A percentile compares a stretch with the other conserved stretches of the same genome.
phyloP scores from a whole-genome alignment of 495 filamentous ascomycete genomes.

The Penicillium desertorum region DNA sequence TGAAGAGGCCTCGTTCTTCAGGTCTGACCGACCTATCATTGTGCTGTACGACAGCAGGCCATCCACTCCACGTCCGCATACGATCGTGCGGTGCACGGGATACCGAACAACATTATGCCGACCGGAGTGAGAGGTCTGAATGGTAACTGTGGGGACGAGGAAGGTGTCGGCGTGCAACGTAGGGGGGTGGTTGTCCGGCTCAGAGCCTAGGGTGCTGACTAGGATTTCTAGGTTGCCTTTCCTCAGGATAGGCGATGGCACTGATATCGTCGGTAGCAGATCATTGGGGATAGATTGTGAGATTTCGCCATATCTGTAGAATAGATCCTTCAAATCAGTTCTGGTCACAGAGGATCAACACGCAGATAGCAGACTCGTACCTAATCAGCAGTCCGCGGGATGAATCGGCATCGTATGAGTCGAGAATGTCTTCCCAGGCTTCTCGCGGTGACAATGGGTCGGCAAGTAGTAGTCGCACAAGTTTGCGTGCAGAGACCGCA shows the following conservation, averaged over 20 bases:
- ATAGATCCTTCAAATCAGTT: neutral
- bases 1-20: slow-evolving; percentile 40
- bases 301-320: slow-evolving; percentile 53
- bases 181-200: slow-evolving; percentile 39
- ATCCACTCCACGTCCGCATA: slow-evolving; percentile 68
- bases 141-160: slow-evolving; percentile 72
- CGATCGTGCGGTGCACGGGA: slow-evolving; percentile 79
- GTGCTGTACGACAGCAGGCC: slow-evolving; percentile 53
- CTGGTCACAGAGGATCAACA: neutral
- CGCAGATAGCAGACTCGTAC: slow-evolving; percentile 30
- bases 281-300: slow-evolving; percentile 42
- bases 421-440: slow-evolving; percentile 70
- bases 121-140: slow-evolving; percentile 59
- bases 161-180: slow-evolving; percentile 55
- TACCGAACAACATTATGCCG: slow-evolving; percentile 65
- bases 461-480: slow-evolving; percentile 70
- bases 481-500: slow-evolving; percentile 50
- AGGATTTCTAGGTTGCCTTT: slow-evolving; percentile 75
- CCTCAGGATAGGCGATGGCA: slow-evolving; percentile 69
- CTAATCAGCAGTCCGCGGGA: slow-evolving; percentile 57
- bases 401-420: slow-evolving; percentile 44
- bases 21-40: slow-evolving; percentile 37
- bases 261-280: slow-evolving; percentile 54
- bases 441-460: slow-evolving; percentile 68
- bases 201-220: slow-evolving; percentile 56